Conservation (phyloP, 1,284 basidiomycete genomes). For the Cryptococcus amylolentus region DNA sequence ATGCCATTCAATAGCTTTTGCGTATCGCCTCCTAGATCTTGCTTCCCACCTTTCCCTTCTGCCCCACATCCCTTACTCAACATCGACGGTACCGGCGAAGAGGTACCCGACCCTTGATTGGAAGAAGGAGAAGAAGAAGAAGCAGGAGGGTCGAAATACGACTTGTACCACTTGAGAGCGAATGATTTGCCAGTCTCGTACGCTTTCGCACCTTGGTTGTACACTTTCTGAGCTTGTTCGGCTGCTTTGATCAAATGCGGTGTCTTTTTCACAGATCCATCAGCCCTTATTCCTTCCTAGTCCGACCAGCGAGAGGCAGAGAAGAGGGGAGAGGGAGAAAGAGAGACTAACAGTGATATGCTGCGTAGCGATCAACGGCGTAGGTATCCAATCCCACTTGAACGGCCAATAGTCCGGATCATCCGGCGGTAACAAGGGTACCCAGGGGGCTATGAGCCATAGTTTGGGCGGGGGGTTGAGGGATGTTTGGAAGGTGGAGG, state of each 20-base stretch:
- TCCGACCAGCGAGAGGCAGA: too few species aligned
- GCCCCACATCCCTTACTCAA: not conserved
- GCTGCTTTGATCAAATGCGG: conserved; percentile 21
- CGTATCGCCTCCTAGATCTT: conserved; percentile 1
- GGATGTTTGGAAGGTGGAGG: conserved; percentile 22
- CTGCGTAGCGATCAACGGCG: conserved; percentile 38
- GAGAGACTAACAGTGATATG: conserved; percentile 29
- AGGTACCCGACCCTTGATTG: not conserved
- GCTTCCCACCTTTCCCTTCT: not conserved
- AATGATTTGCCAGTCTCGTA: conserved; percentile 11
- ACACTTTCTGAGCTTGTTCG: conserved; percentile 15
- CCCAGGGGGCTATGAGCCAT: conserved; percentile 45
- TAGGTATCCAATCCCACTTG: conserved; percentile 42
- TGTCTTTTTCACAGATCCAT: conserved; percentile 6
- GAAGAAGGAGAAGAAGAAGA: not conserved
- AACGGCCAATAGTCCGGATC: conserved; percentile 41
- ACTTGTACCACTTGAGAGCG: conserved; percentile 15
- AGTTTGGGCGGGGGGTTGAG: conserved; percentile 32
- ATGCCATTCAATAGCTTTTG: conserved; percentile 5
- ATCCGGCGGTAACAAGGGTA: conserved; percentile 30
- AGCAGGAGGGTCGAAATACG: conserved; percentile 7
- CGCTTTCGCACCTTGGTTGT: conserved; percentile 16
- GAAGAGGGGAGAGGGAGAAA: not conserved
- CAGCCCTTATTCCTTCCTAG: not conserved
- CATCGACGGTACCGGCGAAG: not conserved